Evolutionary conservation across 129 eudicot species (phyloP), one percentile per base, ranked within the genome.

Genomic region (Chrysanthemum seticuspe): DNA sequence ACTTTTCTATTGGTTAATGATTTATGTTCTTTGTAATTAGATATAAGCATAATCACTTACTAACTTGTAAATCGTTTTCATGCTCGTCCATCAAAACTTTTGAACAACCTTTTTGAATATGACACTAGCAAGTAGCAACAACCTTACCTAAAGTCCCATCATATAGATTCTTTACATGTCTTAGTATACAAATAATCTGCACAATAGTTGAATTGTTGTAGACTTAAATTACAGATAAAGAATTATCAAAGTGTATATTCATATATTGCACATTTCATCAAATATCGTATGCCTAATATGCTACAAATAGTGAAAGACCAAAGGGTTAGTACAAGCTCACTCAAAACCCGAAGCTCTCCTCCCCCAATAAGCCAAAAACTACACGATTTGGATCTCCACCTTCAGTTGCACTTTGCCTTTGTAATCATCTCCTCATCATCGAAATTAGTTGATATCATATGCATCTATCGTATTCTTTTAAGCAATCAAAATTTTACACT

Each of bases 251-350:
- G 45, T 13, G 53, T 55, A 49, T 65, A 75, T 66, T 66, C 36
- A 54, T 10, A 7, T 40, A 40, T 23, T 48, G 61, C 34, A 60
- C 47, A 62, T 61, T 47, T 40, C 57, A 52, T 52, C 57, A 52
- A 12, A 52, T 10, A 52, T 2, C 0, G 13, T 13, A 13, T 62
- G 40, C 73, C 73, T 67, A 75, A 60, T 55, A 73, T 23, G 56
- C 74, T 63, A 78, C 49, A 70, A 61, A 65, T 65, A 78, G 64
- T 45, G 66, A 52, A 67, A 70, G 59, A 78, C 49, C 52, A 63
- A 78, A 29, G 59, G 31, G 13, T 50, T 56, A 23, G 67, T 25
- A 67, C 79, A 66, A 13, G 58, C 58, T 53, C 68, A 11, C 59
- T 40, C 14, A 34, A 74, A 74, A 63, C 54, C 9, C 13, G 71